These are phyloP conservation scores for Talaromyces funiculosus DNA, from an alignment of 2,329 filamentous ascomycete species.

Conservation along the genomic window DNA sequence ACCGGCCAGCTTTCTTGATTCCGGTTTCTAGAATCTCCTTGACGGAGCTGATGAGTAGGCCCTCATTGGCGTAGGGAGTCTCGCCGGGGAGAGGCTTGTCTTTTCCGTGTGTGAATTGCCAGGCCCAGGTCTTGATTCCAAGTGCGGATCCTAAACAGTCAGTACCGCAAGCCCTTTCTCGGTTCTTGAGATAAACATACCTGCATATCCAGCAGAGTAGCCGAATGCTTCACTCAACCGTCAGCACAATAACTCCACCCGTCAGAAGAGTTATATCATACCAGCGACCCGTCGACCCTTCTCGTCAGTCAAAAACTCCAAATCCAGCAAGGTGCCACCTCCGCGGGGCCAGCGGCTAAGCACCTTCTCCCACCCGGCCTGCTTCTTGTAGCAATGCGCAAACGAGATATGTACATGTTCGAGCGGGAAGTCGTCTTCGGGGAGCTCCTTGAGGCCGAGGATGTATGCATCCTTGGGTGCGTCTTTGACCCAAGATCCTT, in stretches of 20 bases:
- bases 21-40: slow-evolving; percentile 64
- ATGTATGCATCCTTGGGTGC: slow-evolving; percentile 65
- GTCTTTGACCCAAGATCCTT: slow-evolving; percentile 59
- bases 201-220: slow-evolving; percentile 70
- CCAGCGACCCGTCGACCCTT: slow-evolving; percentile 53
- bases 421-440: slow-evolving; percentile 63
- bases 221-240: slow-evolving; percentile 34
- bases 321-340: slow-evolving; percentile 71
- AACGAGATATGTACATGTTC: slow-evolving; percentile 70
- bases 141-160: slow-evolving; percentile 55
- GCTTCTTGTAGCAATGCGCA: slow-evolving; percentile 69
- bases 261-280: slow-evolving; percentile 9
- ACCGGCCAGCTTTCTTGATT: slow-evolving; percentile 59
- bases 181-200: slow-evolving; percentile 18
- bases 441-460: slow-evolving; percentile 71
- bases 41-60: slow-evolving; percentile 65
- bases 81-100: slow-evolving; percentile 61
- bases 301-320: slow-evolving; percentile 78
- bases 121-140: slow-evolving; percentile 74
- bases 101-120: slow-evolving; percentile 67
- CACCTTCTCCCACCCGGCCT: slow-evolving; percentile 71
- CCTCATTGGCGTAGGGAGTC: slow-evolving; percentile 60
- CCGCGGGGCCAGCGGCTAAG: slow-evolving; percentile 74
- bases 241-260: background rate
- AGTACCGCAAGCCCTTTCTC: background rate